Conservation (phyloP, 345 rosid species). For the Eutrema heterophyllum region DNA sequence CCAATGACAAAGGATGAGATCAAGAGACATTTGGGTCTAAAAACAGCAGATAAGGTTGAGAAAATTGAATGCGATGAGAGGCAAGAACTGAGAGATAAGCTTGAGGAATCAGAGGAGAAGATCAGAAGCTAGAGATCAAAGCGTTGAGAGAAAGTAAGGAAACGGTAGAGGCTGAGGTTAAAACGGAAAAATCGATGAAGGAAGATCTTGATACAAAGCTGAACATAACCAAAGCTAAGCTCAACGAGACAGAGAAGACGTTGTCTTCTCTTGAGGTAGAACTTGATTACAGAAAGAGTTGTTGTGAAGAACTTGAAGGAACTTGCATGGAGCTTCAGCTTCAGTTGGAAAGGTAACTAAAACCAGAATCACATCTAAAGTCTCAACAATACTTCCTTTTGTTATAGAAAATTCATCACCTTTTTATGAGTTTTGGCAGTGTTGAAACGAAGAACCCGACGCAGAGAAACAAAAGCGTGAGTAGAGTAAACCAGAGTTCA, state of each 20-base stretch:
- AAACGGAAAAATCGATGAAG: slow-evolving; percentile 59
- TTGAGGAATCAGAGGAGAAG: slow-evolving; percentile 42
- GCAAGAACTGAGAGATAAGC: slow-evolving; percentile 35
- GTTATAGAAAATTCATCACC: too few relatives aligned
- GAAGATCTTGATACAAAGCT: slow-evolving; percentile 90
- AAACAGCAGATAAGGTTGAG: too few relatives aligned
- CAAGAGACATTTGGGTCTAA: too few relatives aligned
- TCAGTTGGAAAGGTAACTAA: slow-evolving; percentile 71
- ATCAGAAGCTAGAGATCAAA: slow-evolving; percentile 45
- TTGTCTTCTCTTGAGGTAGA: slow-evolving; percentile 78
- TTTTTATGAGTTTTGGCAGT: too few relatives aligned
- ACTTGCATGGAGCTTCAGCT: slow-evolving; percentile 93
- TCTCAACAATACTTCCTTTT: too few relatives aligned
- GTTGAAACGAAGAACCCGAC: too few relatives aligned
- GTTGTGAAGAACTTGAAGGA: slow-evolving; percentile 86
- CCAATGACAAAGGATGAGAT: too few relatives aligned
- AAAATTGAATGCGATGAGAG: slow-evolving; percentile 36
- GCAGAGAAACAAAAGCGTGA: slow-evolving; percentile 63
- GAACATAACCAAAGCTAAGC: slow-evolving; percentile 53
- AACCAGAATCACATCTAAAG: too few relatives aligned
- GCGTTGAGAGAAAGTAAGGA: slow-evolving; percentile 47
- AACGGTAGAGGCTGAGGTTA: slow-evolving; percentile 56
- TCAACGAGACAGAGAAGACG: slow-evolving; percentile 68
- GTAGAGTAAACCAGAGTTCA: slow-evolving; percentile 19
- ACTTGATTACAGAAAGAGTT: slow-evolving; percentile 65